Conservation (phyloP, 352 stramenopile species). For the Aphanomyces cochlioides region DNA sequence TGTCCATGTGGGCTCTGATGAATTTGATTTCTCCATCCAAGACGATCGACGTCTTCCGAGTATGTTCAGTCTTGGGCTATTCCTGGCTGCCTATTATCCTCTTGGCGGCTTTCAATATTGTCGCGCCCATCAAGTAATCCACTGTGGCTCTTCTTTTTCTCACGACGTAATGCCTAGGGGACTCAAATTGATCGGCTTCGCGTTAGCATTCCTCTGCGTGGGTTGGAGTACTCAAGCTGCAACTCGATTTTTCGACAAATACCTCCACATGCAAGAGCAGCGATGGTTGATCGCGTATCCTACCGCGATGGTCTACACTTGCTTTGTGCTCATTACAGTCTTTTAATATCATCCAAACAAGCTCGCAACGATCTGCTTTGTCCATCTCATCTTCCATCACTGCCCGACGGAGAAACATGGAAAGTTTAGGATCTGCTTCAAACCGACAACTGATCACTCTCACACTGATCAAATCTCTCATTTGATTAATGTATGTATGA, state of each 20-base stretch:
- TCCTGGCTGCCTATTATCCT: slow-evolving; percentile 95
- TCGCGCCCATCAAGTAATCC: slow-evolving; percentile 80
- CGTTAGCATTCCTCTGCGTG: slow-evolving; percentile 85
- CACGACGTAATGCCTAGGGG: slow-evolving; percentile 27
- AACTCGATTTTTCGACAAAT: slow-evolving; percentile 95
- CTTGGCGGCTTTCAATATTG: slow-evolving; percentile 91
- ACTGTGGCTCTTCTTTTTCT: neutral
- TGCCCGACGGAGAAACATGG: too few relatives aligned
- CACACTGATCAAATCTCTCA: too few relatives aligned
- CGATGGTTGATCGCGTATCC: slow-evolving; percentile 98
- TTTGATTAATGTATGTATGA: too few relatives aligned
- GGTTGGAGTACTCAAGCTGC: slow-evolving; percentile 93
- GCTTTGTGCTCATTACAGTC: slow-evolving; percentile 98
- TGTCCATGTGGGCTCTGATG: slow-evolving; percentile 94
- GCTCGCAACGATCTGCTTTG: neutral
- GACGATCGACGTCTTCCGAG: slow-evolving; percentile 90
- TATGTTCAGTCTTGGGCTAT: slow-evolving; percentile 96
- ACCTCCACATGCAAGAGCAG: slow-evolving; percentile 93
- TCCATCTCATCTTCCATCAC: neutral
- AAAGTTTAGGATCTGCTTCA: too few relatives aligned
- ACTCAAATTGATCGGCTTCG: slow-evolving; percentile 67
- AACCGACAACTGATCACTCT: too few relatives aligned
- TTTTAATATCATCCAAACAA: slow-evolving; percentile 71
- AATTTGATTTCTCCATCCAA: slow-evolving; percentile 90
- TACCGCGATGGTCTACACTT: slow-evolving; percentile 94